Base-by-base conservation (phyloP, 1,284 basidiomycete species). In the Ganoderma lingzhi region DNA sequence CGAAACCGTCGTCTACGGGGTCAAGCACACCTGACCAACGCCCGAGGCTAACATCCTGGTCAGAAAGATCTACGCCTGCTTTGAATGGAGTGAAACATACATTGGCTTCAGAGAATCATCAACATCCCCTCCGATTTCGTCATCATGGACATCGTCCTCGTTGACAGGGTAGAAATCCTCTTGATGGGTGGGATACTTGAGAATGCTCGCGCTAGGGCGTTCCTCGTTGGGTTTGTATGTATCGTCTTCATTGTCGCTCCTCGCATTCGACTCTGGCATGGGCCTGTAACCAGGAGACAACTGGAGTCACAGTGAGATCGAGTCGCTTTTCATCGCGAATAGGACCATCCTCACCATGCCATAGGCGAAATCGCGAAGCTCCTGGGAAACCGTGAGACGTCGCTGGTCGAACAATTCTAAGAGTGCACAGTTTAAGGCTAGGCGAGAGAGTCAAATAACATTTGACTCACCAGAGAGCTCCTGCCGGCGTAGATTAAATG, bases 351-450 rank as follows among this genome's bases (percentile, higher is more conserved):
- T 44, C n/a, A 77, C 75, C 51, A 76, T 70, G 4, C 73, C 76
- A 23, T 68, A 72, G 0, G 75, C 72, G 19, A 70, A 71, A 9
- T 73, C 70, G 32, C 67, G 64, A 35, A 77, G 56, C 58, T 77
- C 75, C 23, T 69, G 69, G 14, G 63, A 45, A 2, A 73, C 65
- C 45, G 66, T 56, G 8, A 76, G 66, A 19, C 74, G 73, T 35
- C 75, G 72, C 48, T 78, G 75, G 19, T 69, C 62, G 64, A 78
- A 76, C 3, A 76, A 59, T 0, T 56, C 76, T 77, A 28, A 2
- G 8, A 48, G 9, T 35, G 15, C 15, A 45, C 17, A 56, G 3
- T 35, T 8, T 56, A 19, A 35, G 32, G 1, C 32, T 45, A 35
- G 41, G n/a, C 23, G 35, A 1, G 17, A 30, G 3, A 59, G 62